These are phyloP conservation scores for Aspergillus spinulosporus DNA, from an alignment of 2,329 filamentous ascomycete genomes.

Conservation along the genomic window DNA sequence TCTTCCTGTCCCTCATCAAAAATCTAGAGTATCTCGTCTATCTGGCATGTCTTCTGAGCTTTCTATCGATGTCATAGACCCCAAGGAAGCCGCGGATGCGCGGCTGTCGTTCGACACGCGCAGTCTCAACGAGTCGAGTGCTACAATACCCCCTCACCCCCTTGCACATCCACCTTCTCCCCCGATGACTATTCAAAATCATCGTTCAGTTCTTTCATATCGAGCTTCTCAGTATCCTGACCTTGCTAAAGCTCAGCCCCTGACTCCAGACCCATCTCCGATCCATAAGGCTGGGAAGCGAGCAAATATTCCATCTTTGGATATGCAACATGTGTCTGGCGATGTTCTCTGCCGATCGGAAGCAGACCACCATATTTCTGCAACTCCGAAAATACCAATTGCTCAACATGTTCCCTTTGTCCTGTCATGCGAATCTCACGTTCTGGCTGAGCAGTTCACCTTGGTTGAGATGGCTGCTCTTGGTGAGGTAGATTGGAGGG, in stretches of 20 bases:
- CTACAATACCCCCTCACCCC: constrained; percentile 47
- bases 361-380: constrained; percentile 21
- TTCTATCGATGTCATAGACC: constrained; percentile 53
- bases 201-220: constrained; percentile 36
- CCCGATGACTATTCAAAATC: constrained; percentile 46
- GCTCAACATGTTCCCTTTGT: constrained; percentile 61
- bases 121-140: constrained; percentile 39
- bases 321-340: constrained; percentile 33
- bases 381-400: constrained; percentile 15
- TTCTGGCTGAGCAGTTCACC: constrained; percentile 64
- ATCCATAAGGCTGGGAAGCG: constrained; percentile 24
- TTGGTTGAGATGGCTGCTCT: constrained; percentile 66
- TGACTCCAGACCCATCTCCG: constrained; percentile 48
- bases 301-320: constrained; percentile 21
- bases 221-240: constrained; percentile 33
- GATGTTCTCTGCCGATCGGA: constrained; percentile 39
- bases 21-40: constrained; percentile 52
- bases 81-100: constrained; percentile 36
- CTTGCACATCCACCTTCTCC: constrained; percentile 49
- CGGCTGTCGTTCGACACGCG: constrained; percentile 35
- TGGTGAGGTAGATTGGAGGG: constrained; percentile 67
- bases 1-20: constrained; percentile 34
- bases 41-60: constrained; percentile 56
- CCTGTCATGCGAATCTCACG: constrained; percentile 61
- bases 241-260: constrained; percentile 37